Base-by-base conservation (phyloP, 768 basidiomycete genomes). In the Imleria badia region DNA sequence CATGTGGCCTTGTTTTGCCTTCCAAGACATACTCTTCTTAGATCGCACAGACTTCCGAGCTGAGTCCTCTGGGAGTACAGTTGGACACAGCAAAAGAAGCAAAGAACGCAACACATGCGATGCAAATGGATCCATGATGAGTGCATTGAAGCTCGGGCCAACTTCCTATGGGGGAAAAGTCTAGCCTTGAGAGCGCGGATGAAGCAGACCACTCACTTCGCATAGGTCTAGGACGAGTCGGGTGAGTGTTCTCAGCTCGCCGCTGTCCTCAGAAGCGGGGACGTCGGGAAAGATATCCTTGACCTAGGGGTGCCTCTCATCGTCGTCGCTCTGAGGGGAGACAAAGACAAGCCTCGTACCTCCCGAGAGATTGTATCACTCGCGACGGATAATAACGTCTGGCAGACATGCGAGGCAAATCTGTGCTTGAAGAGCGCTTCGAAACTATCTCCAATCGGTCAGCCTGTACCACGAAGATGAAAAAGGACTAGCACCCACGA, bases 361-460 rank as follows among this genome's bases (percentile, higher is more conserved):
- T 92, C 91, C 67, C 90, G 77, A 23, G 80, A 74, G 41, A 91
- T 71, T 0, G 89, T 89, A 41, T 84, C 79, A 29, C 64, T 65
- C 7, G 84, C 82, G 22, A 91, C 82, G 2, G 79, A 80, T 60
- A 98, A 79, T 59, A 97, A 73, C 1, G 94, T 98, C 70, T 98
- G 94, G 62, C 89, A 89, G 8, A 97, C 95, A 82, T 98, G 95
- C 23, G 94, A 96, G 15, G 89, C 93, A 75, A 97, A 98, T 29
- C 94, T 82, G 65, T 98, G 89, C 64, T 79, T 84, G 29, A 80
- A 74, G 26, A 94, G 76, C 22, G 74, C 65, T 54, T 83, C 83
- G 58, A 84, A 89, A 8, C 91, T 88, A 54, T 35, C 56, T 40
- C 42, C 43, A 50, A 39, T 35, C 23, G 1, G 45, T 53, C 52